Conservation (phyloP, 805 yeast genomes). For the Candida argentea region DNA sequence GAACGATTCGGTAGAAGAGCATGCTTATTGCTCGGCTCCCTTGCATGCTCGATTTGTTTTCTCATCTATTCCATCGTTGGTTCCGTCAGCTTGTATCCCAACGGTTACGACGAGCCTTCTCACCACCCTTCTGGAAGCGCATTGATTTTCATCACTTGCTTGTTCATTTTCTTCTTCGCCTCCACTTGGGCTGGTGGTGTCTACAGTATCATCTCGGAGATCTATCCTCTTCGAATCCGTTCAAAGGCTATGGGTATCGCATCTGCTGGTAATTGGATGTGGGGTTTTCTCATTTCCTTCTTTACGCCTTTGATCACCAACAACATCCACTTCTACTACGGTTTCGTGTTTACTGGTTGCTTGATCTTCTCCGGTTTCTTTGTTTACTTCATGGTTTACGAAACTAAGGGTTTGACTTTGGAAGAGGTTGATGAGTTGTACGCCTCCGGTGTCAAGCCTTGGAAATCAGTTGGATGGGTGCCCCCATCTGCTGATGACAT, state of each 20-base stretch:
- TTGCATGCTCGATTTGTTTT: slow-evolving; percentile 47
- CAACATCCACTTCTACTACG: slow-evolving; percentile 53
- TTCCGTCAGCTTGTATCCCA: slow-evolving; percentile 33
- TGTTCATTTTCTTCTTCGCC: slow-evolving; percentile 59
- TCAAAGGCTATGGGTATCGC: slow-evolving; percentile 27
- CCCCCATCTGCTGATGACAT: slow-evolving; percentile 32
- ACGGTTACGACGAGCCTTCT: slow-evolving; percentile 29
- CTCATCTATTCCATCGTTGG: slow-evolving; percentile 54
- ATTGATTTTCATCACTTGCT: slow-evolving; percentile 57
- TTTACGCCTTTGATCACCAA: slow-evolving; percentile 56
- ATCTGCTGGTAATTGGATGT: slow-evolving; percentile 20
- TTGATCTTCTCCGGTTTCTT: slow-evolving; percentile 52
- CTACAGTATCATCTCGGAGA: slow-evolving; percentile 56
- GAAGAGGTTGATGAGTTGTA: slow-evolving; percentile 75
- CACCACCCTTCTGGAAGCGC: slow-evolving; percentile 44
- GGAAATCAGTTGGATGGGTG: slow-evolving; percentile 38
- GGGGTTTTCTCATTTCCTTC: slow-evolving; percentile 34
- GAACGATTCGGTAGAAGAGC: slow-evolving; percentile 42
- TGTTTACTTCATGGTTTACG: slow-evolving; percentile 62
- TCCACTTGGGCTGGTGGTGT: slow-evolving; percentile 71
- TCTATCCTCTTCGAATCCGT: slow-evolving; percentile 59
- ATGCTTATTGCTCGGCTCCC: slow-evolving; percentile 34
- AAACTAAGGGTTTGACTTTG: slow-evolving; percentile 70
- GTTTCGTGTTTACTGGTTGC: slow-evolving; percentile 58
- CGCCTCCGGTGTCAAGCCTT: slow-evolving; percentile 25